Base-by-base conservation (phyloP, 495 filamentous ascomycete genomes). In the Elasticomyces elasticus region DNA sequence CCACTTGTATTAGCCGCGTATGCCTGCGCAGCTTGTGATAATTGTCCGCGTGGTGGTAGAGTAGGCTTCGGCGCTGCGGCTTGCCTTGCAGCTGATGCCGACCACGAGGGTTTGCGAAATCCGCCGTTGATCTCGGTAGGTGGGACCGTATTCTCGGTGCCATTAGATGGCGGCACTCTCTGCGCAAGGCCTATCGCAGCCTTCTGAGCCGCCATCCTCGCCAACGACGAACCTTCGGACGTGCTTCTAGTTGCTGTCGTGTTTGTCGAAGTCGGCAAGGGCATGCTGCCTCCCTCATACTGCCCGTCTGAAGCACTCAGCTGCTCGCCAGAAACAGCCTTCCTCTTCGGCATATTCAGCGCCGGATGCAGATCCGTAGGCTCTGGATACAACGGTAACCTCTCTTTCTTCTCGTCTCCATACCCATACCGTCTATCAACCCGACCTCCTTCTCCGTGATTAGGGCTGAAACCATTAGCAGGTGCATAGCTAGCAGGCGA, bases 331-430 rank as follows among this genome's bases (percentile, higher is more conserved):
- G 67, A 67, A 54, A 71, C 52, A 56, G 67, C 62, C 59, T 69
- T 69, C 42, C 68, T 62, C 56, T 71, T 71, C 2, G 68, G 67
- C 30, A 69, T 49, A 45, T 63, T 41, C 19, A 67, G 56, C 49
- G 58, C 52, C 51, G 63, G 57, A 62, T 51, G 25, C 49, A 50
- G 49, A 51, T 62, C 60, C 11, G 41, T 22, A 25, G 45, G 33
- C 26, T 43, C 41, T 5, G 49, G 15, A 31, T 19, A 24, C 0
- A 30, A 0, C 2, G 45, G 30, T 20, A 52, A 51, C 23, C n/a
- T 10, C 5, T 35, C 37, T 20, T 52, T 50, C 45, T 59, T 56
- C 44, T 62, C 49, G 33, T 23, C 19, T 19, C 42, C 46, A 52
- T 58, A 55, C 60, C 62, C 59, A 52, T 59, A 49, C 50, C 44